Conservation (phyloP, 2,329 filamentous ascomycete genomes). For the Aspergillus sp. region DNA sequence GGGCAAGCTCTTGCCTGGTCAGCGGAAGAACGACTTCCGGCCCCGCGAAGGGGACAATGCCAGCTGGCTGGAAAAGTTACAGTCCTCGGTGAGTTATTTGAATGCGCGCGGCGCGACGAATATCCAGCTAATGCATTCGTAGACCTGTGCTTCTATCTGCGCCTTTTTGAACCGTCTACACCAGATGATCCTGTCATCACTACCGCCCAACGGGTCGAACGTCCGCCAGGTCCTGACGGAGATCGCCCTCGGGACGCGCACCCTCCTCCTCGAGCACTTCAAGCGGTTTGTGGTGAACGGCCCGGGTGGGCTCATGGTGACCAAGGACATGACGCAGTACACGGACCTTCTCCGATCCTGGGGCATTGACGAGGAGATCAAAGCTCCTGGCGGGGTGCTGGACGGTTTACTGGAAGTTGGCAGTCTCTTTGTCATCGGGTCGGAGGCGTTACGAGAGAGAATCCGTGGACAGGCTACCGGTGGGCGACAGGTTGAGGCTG, state of each 20-base stretch:
- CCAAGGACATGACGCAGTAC: constrained; percentile 92
- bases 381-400: constrained; percentile 47
- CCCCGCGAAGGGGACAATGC: constrained; percentile 64
- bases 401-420: constrained; percentile 89
- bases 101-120: too few relatives aligned
- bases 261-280: constrained; percentile 80
- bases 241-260: constrained; percentile 67
- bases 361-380: constrained; percentile 58
- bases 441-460: constrained; percentile 65
- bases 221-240: constrained; percentile 74
- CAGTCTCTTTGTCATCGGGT: constrained; percentile 87
- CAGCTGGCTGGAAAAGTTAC: constrained; percentile 59
- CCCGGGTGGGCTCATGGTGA: constrained; percentile 87
- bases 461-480: constrained; percentile 49
- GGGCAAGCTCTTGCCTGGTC: constrained; percentile 58
- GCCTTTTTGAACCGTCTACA: constrained; percentile 66
- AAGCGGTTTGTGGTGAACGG: constrained; percentile 90
- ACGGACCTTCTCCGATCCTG: constrained; percentile 75
- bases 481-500: constrained; percentile 42
- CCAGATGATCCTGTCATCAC: constrained; percentile 53
- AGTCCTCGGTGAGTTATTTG: constrained; percentile 54
- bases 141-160: constrained; percentile 71
- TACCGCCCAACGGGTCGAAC: constrained; percentile 60
- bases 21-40: constrained; percentile 83
- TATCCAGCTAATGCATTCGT: constrained; percentile 6